Base-by-base conservation (phyloP, 148 eudicot species). In the Vaccinium macrocarpon region DNA sequence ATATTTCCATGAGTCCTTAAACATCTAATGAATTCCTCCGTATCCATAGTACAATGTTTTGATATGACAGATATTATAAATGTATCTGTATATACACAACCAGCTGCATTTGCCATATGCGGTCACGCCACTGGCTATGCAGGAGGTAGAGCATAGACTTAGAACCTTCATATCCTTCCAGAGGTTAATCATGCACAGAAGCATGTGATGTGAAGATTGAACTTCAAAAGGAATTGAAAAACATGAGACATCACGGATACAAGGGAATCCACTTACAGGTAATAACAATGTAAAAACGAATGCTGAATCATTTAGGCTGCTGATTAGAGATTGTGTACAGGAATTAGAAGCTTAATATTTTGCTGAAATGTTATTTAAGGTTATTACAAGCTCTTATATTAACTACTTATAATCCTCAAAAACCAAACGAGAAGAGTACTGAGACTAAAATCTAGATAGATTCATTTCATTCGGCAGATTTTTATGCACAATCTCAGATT, bases 401-500 rank as follows among this genome's bases (percentile, higher is more conserved):
- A 42, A 81, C 19, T 46, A 6, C 42, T 46, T 81, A 21, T 81
- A 46, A 61, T 32, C 72, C 70, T n/a, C 61, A 18, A 21, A 12
- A 61, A 61, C 48, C 23, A 81, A 66, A 81, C 8, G 5, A n/a
- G n/a, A 19, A 16, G 78, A 75, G 78, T 29, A 57, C 35, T 18
- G 46, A 42, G 56, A 48, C 64, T 25, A 35, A 9, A 35, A 25
- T 18, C 71, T 57, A 55, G 51, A 79, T 79, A 86, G 83, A 86
- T 48, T 70, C 75, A 82, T 78, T 49, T 76, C 76, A 56, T 21
- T 73, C 77, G 81, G 27, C 61, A 51, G 74, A 83, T 53, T 75
- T 48, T 83, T 70, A 81, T 81, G 86, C 76, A 84, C 78, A 76
- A 68, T 50, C 61, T 59, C 76, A 61, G 25, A 76, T 19, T 81